Conservation (phyloP, 2,329 filamentous ascomycete genomes). For the Biscogniauxia mediterranea region DNA sequence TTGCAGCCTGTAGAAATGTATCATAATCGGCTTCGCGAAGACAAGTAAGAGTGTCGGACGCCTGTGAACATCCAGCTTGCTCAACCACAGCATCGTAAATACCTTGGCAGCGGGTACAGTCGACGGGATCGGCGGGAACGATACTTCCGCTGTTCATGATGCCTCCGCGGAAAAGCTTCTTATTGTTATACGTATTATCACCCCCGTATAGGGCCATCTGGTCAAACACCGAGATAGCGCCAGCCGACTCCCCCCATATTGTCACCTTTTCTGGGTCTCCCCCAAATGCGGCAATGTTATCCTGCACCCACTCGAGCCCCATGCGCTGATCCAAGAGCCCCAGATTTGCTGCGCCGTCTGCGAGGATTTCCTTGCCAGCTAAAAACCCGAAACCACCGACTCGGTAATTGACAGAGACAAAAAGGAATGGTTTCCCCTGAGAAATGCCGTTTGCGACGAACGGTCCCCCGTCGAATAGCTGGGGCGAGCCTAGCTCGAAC, state of each 20-base stretch:
- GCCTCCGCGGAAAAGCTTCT: conserved; percentile 69
- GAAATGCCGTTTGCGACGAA: conserved; percentile 45
- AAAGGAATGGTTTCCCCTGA: conserved; percentile 64
- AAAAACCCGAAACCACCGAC: conserved; percentile 73
- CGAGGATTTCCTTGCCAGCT: conserved; percentile 64
- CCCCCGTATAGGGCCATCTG: conserved; percentile 75
- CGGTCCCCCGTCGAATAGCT: conserved; percentile 51
- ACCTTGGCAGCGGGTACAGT: conserved; percentile 62
- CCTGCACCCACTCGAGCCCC: conserved; percentile 72
- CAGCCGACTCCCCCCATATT: conserved; percentile 74
- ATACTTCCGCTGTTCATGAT: conserved; percentile 76
- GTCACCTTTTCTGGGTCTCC: conserved; percentile 78
- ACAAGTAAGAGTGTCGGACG: conserved; percentile 60
- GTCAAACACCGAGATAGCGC: conserved; percentile 70
- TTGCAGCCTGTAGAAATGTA: conserved; percentile 62
- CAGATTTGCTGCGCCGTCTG: conserved; percentile 66
- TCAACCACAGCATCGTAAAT: conserved; percentile 62
- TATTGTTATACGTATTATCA: conserved; percentile 71
- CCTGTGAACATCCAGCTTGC: conserved; percentile 58
- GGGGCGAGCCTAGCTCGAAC: conserved; percentile 49
- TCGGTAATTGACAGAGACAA: conserved; percentile 77
- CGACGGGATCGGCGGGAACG: conserved; percentile 61
- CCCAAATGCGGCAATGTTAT: conserved; percentile 75
- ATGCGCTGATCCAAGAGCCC: conserved; percentile 72
- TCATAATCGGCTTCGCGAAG: conserved; percentile 61